Conservation (phyloP, 1,139 yeast genomes). For the Suhomyces maxii region DNA sequence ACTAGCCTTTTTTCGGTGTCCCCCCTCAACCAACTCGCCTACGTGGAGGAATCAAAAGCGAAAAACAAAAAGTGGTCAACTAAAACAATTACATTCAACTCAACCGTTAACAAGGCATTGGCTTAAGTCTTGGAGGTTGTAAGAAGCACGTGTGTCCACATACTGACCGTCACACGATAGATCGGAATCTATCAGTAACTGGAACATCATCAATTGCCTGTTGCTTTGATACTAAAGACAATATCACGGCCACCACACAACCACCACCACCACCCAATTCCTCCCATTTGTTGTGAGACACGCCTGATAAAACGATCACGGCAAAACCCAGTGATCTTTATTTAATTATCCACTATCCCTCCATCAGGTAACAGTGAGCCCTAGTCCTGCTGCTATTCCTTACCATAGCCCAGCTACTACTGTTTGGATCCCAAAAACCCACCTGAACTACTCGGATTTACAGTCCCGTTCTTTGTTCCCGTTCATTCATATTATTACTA, state of each 20-base stretch:
- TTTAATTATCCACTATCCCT: not conserved
- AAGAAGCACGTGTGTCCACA: not conserved
- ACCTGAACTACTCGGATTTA: not conserved
- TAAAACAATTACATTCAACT: not conserved
- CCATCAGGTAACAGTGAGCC: not conserved
- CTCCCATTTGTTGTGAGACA: not conserved
- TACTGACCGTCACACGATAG: not conserved
- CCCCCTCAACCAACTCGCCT: not conserved
- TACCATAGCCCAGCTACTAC: too few species aligned
- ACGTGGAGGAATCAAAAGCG: conserved; percentile 9
- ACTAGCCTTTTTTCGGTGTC: too few species aligned
- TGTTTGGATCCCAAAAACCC: too few species aligned
- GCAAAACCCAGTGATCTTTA: not conserved
- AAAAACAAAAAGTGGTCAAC: conserved; percentile 1
- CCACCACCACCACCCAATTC: not conserved
- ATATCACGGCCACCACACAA: not conserved
- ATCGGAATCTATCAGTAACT: not conserved
- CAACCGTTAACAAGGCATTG: not conserved
- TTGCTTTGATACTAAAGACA: not conserved
- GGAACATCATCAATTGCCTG: not conserved
- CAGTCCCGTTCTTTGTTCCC: not conserved
- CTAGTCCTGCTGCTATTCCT: too few species aligned
- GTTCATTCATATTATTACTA: too few species aligned
- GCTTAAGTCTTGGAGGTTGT: not conserved
- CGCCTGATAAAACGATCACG: not conserved